Base-by-base conservation (phyloP, 2,329 filamentous ascomycete genomes). In the Penicillium fuscoglaucum region DNA sequence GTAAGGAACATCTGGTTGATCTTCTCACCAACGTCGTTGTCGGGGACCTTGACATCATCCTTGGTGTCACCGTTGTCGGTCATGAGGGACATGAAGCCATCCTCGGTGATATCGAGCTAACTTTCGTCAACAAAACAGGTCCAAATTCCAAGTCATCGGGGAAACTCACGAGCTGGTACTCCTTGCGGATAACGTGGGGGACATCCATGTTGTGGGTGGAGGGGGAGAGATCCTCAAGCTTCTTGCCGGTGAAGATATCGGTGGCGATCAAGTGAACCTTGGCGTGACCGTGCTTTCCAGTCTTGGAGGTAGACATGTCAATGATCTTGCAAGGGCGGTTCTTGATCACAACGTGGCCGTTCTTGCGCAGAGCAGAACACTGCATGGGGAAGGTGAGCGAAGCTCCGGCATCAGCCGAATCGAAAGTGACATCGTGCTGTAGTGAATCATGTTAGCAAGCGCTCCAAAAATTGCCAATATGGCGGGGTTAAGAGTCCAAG, bases 241-340 rank as follows among this genome's bases (percentile, higher is more conserved):
- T 99, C 91, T 97, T 99, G 87, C 86, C 86, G 69, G 93, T 99
- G 89, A 99, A 99, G 85, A 99, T 98, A 80, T 99, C 95, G 79
- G 96, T 87, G 78, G 92, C 95, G 76, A 97, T 90, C 74, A 99
- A 84, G 84, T 99, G 93, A 80, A 99, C 95, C 89, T 99, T 99
- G 83, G 95, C 95, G 90, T 99, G 96, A 81, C 95, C 95, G 90
- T 99, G 95, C 91, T 99, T 99, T 83, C 95, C 95, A 71, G 95
- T 99, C 93, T 99, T 99, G 81, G 95, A 99, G 84, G 95, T 99
- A 72, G 92, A 96, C 96, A 99, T 99, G 78, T 99, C 95, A 81
- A 98, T 91, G 75, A 99, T 99, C 90, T 98, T 99, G 93, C 95
- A 99, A 74, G 95, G 96, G 74, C 95, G 95, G 82, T 85, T 83